These are phyloP conservation scores for Neurospora africana DNA, from an alignment of 495 filamentous ascomycete species.

Conservation along the genomic window DNA sequence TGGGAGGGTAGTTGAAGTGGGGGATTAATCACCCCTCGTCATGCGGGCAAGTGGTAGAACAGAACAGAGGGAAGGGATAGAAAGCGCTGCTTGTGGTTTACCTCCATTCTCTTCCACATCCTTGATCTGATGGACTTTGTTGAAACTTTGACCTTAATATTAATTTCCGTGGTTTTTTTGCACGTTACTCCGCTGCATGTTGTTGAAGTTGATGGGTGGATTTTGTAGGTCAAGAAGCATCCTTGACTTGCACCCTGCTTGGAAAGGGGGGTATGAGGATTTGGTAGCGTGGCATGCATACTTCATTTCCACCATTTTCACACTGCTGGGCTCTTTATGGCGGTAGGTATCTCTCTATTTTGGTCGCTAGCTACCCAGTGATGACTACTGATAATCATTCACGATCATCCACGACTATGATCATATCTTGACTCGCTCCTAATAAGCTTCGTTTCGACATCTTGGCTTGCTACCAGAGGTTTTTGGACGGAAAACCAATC, in stretches of 20 bases:
- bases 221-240: neutral
- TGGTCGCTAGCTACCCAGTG: neutral
- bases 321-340: too few species aligned
- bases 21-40: too few species aligned
- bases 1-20: too few species aligned
- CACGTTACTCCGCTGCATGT: neutral
- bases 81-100: too few species aligned
- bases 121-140: neutral
- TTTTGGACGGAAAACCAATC: neutral
- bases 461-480: neutral
- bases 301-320: too few species aligned
- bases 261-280: too few species aligned
- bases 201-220: neutral
- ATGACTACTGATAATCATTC: neutral
- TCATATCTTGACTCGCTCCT: neutral
- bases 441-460: neutral
- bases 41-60: too few species aligned
- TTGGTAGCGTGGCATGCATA: too few species aligned
- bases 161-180: neutral
- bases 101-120: neutral
- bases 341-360: neutral
- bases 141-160: neutral
- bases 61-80: too few species aligned
- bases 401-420: neutral
- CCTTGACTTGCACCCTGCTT: too few species aligned